A percentile compares a stretch with the other conserved stretches of the same genome.
Conservation (phyloP, 1,284 basidiomycete genomes). For the Trichosporon sp. region DNA sequence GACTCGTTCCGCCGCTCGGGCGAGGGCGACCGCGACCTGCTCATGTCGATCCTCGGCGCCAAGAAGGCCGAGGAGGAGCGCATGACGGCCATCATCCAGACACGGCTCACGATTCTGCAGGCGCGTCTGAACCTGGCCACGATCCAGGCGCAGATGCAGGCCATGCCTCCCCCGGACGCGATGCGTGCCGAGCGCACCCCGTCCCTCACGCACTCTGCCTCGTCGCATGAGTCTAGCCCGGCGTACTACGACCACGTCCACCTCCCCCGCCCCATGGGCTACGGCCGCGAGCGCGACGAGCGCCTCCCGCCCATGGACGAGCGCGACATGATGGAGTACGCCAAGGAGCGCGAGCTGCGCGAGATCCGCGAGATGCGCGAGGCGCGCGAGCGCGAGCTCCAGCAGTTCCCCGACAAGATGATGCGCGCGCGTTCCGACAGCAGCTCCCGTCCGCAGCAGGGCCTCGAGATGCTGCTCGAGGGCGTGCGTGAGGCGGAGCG, state of each 20-base stretch:
- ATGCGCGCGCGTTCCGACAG: slow-evolving; percentile 22
- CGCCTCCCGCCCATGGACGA: slow-evolving; percentile 8
- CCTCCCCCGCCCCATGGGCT: slow-evolving; percentile 24
- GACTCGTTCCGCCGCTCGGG: slow-evolving; percentile 77
- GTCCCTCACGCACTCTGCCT: slow-evolving; percentile 21
- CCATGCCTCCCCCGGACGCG: slow-evolving; percentile 12
- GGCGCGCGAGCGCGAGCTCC: slow-evolving; percentile 19
- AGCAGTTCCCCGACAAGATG: slow-evolving; percentile 10
- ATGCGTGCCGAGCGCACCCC: slow-evolving; percentile 28
- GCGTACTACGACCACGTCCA: slow-evolving; percentile 27
- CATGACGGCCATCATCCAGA: slow-evolving; percentile 53
- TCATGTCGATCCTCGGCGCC: slow-evolving; percentile 82
- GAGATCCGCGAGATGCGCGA: slow-evolving; percentile 14
- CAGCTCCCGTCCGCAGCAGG: slow-evolving; percentile 20
- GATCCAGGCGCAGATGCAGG: slow-evolving; percentile 32
- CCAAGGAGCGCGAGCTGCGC: slow-evolving; percentile 15
- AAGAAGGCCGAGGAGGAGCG: slow-evolving; percentile 80
- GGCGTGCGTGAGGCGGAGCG: slow-evolving; percentile 35
- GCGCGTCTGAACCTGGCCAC: slow-evolving; percentile 42
- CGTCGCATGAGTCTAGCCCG: slow-evolving; percentile 17
- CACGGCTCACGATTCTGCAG: slow-evolving; percentile 53
- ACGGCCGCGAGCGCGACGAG: slow-evolving; percentile 19
- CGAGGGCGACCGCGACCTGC: slow-evolving; percentile 84
- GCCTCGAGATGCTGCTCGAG: slow-evolving; percentile 37
- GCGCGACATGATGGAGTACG: slow-evolving; percentile 19